These are phyloP conservation scores for Aspergillus piperis DNA, from an alignment of 2,329 filamentous ascomycete species.

Conservation along the genomic window DNA sequence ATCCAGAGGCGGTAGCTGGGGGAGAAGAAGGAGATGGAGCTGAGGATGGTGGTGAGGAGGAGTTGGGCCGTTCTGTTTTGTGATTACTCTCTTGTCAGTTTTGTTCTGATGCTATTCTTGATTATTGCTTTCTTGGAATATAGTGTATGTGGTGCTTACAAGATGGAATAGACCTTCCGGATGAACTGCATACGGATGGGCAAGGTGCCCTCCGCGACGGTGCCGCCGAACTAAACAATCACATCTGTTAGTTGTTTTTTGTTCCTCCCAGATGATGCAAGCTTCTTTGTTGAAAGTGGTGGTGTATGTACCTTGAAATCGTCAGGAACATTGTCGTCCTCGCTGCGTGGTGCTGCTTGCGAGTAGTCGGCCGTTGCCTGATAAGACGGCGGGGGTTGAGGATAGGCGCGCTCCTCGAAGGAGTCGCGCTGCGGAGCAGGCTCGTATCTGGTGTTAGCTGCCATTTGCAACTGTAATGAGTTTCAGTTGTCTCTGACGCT, in stretches of 20 bases:
- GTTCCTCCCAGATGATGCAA: neutral
- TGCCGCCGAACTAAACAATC: conserved; percentile 74
- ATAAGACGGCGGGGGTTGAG: conserved; percentile 83
- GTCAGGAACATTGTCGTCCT: conserved; percentile 90
- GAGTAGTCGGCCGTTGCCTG: conserved; percentile 64
- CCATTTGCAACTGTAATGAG: conserved; percentile 54
- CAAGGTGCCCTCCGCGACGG: conserved; percentile 87
- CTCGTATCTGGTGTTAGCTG: conserved; percentile 77
- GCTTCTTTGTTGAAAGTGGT: neutral
- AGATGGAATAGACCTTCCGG: conserved; percentile 95
- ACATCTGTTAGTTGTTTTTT: neutral
- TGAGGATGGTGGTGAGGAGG: conserved; percentile 77
- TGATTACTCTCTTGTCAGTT: no score
- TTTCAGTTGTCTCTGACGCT: no score
- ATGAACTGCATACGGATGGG: conserved; percentile 97
- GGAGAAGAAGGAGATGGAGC: conserved; percentile 84
- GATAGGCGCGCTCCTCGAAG: conserved; percentile 69
- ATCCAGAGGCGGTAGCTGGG: conserved; percentile 80
- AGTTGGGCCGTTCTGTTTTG: conserved; percentile 75
- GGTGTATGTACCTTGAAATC: conserved; percentile 77
- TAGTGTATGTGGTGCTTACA: conserved; percentile 53
- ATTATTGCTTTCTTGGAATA: no score
- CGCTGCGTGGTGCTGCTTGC: conserved; percentile 62
- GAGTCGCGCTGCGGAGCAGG: conserved; percentile 84
- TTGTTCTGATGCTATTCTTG: no score